Evolutionary conservation across 1,284 basidiomycete genomes (phyloP), one percentile per base, ranked within the genome.

Genomic region (Pterulicium gracile): DNA sequence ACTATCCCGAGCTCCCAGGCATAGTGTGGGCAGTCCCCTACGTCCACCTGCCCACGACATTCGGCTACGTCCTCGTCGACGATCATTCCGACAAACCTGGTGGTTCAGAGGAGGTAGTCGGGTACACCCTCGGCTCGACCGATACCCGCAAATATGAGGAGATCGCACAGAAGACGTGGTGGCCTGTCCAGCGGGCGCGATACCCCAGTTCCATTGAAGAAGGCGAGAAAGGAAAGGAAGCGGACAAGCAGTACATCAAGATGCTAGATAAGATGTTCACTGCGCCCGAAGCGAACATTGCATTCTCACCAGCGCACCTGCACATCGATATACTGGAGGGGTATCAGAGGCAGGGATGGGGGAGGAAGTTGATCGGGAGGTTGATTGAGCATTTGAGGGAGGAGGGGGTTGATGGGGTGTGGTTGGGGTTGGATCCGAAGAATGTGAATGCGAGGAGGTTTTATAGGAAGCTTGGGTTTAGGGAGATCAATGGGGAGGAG

Each of bases 21-120:
- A 66, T 85, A 27, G 67, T 81, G 36, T 88, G 77, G 54, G 78
- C 83, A 2, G 71, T 82, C 39, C 85, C 85, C 3, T 88, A 88
- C 59, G 70, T 83, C 45, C 72, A 75, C 47, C 61, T 82, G n/a
- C 74, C 74, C 12, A 69, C 68, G 24, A 76, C 79, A 21, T 86
- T 75, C 70, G 83, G 74, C 10, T 88, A 84, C 59, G 82, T 88
- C 22, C 62, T 88, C 57, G 76, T 76, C 45, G 78, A 82, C 44
- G 66, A 68, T 44, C 52, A 51, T 14, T 61, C 55, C 18, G 57
- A 63, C 19, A 65, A 68, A 20, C 10, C 7, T n/a, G 10, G 27
- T n/a, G n/a, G n/a, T 10, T n/a, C n/a, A n/a, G 27, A 32, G 27
- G 27, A 32, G 7, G 72, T 77, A 0, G 74, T 82, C 36, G 81